Evolutionary conservation across 148 eudicot species (phyloP).

Genomic region (Rhododendron molle): DNA sequence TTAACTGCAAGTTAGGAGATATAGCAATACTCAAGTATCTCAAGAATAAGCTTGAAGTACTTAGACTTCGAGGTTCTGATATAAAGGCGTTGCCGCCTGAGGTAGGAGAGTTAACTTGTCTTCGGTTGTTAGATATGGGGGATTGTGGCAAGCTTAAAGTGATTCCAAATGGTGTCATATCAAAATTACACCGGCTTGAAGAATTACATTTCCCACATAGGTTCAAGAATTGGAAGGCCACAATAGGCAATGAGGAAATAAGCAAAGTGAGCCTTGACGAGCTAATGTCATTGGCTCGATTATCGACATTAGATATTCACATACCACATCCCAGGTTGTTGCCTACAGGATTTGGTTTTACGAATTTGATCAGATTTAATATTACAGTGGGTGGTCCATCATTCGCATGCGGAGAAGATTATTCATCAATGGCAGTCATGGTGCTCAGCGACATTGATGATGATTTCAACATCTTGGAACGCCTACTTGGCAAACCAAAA

Average conservation of each 20-base stretch:
- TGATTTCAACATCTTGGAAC: neutral
- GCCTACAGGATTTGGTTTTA: neutral
- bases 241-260: neutral
- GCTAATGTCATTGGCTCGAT: neutral
- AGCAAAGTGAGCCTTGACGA: neutral
- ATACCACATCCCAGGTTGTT: neutral
- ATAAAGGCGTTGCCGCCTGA: too few species aligned
- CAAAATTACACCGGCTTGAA: conserved; percentile 3
- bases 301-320: neutral
- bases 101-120: neutral
- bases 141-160: too few species aligned
- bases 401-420: too few species aligned
- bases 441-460: too few species aligned
- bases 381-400: neutral
- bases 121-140: conserved; percentile 1
- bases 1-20: too few species aligned
- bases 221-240: neutral
- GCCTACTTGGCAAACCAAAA: neutral
- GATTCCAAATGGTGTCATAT: neutral
- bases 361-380: neutral
- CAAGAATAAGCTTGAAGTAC: too few species aligned
- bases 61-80: neutral
- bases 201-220: neutral
- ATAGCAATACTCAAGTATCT: too few species aligned
- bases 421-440: too few species aligned